Percentiles rank a stretch among this genome's conserved stretches.
These are phyloP conservation scores for Papiliotrema laurentii DNA, from an alignment of 1,284 basidiomycete species.

Conservation along the genomic window DNA sequence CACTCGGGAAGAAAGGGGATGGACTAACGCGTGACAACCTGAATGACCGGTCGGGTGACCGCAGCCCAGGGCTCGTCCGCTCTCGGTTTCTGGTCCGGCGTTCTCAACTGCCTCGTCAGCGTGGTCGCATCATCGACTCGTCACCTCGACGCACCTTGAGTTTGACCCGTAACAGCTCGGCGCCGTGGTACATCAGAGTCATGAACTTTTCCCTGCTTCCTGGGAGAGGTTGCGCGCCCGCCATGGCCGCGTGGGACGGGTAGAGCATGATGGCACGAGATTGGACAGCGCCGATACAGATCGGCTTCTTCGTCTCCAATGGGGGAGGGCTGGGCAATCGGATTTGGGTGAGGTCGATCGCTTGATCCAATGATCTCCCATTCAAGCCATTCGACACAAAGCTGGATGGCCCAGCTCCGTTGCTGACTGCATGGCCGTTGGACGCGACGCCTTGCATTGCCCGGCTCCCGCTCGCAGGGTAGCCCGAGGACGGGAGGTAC, in stretches of 20 bases:
- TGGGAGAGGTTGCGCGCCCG: slow-evolving; percentile 47
- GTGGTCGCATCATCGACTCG: not conserved
- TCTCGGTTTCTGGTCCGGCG: slow-evolving; percentile 51
- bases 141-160: slow-evolving; percentile 51
- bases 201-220: slow-evolving; percentile 21
- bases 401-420: no score
- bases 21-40: slow-evolving; percentile 65
- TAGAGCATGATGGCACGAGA: slow-evolving; percentile 81
- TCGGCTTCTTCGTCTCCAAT: slow-evolving; percentile 35
- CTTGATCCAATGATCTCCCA: no score
- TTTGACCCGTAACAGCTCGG: slow-evolving; percentile 72
- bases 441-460: no score
- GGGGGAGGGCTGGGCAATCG: slow-evolving; percentile 20
- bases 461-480: no score
- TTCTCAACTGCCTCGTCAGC: slow-evolving; percentile 26
- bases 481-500: no score
- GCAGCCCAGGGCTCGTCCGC: slow-evolving; percentile 54
- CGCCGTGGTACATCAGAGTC: slow-evolving; percentile 41
- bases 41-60: slow-evolving; percentile 65
- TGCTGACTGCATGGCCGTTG: no score
- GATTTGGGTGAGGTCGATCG: slow-evolving; percentile 27
- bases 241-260: slow-evolving; percentile 66
- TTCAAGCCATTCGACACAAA: no score
- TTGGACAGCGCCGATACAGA: slow-evolving; percentile 81
- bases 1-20: not conserved